Base-by-base conservation (phyloP, 208 protist species). In the Angomonas ambiguus region DNA sequence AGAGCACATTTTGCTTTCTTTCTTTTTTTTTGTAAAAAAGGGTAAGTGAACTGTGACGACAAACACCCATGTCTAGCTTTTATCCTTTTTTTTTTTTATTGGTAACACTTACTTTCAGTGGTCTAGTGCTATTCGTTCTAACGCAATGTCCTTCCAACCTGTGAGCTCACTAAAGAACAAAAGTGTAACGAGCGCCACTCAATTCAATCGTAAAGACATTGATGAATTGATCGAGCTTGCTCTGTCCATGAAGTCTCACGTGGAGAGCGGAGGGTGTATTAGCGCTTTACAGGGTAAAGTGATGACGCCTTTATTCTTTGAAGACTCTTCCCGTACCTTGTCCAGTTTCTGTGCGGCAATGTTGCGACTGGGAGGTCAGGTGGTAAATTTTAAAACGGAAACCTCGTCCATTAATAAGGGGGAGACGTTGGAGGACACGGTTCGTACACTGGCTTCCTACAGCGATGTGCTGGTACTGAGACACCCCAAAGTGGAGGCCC, bases 401-500 rank as follows among this genome's bases (percentile, higher is more conserved):
- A 65, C 76, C n/a, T 89, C 81, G 27, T 91, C 82, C 1, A 74
- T 91, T 24, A 90, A 82, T 69, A 96, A 96, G 69, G 91, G 91
- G 48, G 91, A 96, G 67, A 81, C 84, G 25, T 76, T 96, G 10
- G 62, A 80, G 55, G 91, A 96, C 64, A 96, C 91, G 24, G 73
- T 96, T n/a, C 87, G 86, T 30, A 83, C 82, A 32, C 58, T 96
- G 11, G 82, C 88, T 61, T 48, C 75, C 18, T 99, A 99, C 80
- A 83, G 80, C 71, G 98, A 99, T 72, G 87, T 94, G 1, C 85
- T 99, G 11, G 96, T 98, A 1, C 76, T 99, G 59, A 89, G 98
- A 35, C 98, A 99, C 78, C 96, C 97, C 22, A 68, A 91, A 61
- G 79, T 83, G 51, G 93, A 93, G 51, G 79, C 93, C 22, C 74